A percentile compares a stretch with the other conserved stretches of the same genome.
Conservation (phyloP, 2,329 filamentous ascomycete species). For the Pleurostoma richardsiae region DNA sequence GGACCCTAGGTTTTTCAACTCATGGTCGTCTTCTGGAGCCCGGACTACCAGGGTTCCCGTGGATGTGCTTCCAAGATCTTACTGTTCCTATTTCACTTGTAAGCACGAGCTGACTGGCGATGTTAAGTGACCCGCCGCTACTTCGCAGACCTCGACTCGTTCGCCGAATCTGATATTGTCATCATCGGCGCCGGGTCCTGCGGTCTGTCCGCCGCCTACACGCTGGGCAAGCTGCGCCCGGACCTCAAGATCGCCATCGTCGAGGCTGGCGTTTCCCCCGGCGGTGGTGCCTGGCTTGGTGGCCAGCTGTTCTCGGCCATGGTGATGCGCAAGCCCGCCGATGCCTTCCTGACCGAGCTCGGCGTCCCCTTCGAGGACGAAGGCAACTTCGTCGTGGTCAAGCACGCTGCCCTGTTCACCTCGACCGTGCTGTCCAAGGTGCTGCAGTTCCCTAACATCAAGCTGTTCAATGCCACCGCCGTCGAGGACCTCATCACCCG, state of each 20-base stretch:
- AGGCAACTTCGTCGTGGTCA: constrained; percentile 83
- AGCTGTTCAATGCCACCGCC: constrained; percentile 91
- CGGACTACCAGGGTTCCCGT: no score
- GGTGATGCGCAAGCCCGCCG: constrained; percentile 90
- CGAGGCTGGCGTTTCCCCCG: constrained; percentile 81
- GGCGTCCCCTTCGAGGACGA: constrained; percentile 86
- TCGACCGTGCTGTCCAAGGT: constrained; percentile 82
- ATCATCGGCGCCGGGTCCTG: constrained; percentile 89
- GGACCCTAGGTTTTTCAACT: no score
- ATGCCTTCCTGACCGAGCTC: constrained; percentile 75
- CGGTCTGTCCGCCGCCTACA: constrained; percentile 79
- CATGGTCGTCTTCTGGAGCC: no score
- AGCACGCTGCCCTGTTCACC: constrained; percentile 90
- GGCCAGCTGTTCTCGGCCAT: constrained; percentile 94
- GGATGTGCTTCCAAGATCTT: no score
- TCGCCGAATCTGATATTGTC: constrained; percentile 90
- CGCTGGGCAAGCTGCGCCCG: constrained; percentile 75
- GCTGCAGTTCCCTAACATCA: constrained; percentile 80
- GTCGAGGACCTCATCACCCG: constrained; percentile 93
- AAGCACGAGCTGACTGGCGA: no score
- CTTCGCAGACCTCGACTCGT: constrained; percentile 82
- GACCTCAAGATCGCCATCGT: constrained; percentile 90
- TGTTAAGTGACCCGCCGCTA: constrained; percentile 56
- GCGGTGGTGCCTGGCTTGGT: constrained; percentile 87
- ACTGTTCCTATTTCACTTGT: no score